Evolutionary conservation across 495 filamentous ascomycete species (phyloP), one percentile per base, ranked within the genome.

Genomic region (Filosporella fistucella): DNA sequence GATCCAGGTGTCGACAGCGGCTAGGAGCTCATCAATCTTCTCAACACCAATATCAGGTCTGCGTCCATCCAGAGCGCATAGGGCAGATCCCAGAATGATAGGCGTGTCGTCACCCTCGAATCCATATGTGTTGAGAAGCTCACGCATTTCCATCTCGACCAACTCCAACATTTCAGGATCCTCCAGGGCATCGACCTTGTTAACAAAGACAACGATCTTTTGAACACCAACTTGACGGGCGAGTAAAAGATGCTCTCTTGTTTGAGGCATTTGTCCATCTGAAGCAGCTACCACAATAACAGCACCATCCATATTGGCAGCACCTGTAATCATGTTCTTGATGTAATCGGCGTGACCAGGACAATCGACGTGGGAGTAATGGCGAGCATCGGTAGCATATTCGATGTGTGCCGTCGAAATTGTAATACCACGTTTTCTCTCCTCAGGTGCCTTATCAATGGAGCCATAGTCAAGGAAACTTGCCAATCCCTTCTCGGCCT

Each of bases 311-410:
- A 94, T 94, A 82, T 96, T 93, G 68, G 93, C 97, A 64, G 93
- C 97, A 87, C 93, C 93, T 78, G 93, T 97, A 80, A 97, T 98
- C 93, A 98, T 98, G 81, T 98, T 98, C 83, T 98, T 98, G 72
- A 98, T 96, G 77, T 97, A 98, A 89, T 98, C 93, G 64, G 93
- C 93, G 82, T 98, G 93, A 68, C 93, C 93, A 45, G 93, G 93
- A 69, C 93, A 98, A 80, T 98, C 93, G 74, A 98, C 93, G 80
- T 98, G 93, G 60, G 93, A 90, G 74, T 98, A 98, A 74, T 98
- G 93, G 55, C 94, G 82, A 57, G 65, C 66, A 4, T 95, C 86
- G 63, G 93, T 97, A 60, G 85, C 74, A 71, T 96, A 98, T 75
- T 98, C 93, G 70, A 98, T 95, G 73, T 98, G 93, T 52, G 93